phyloP scores from a whole-genome alignment of 257 asterid species.

The Prunella vulgaris region DNA sequence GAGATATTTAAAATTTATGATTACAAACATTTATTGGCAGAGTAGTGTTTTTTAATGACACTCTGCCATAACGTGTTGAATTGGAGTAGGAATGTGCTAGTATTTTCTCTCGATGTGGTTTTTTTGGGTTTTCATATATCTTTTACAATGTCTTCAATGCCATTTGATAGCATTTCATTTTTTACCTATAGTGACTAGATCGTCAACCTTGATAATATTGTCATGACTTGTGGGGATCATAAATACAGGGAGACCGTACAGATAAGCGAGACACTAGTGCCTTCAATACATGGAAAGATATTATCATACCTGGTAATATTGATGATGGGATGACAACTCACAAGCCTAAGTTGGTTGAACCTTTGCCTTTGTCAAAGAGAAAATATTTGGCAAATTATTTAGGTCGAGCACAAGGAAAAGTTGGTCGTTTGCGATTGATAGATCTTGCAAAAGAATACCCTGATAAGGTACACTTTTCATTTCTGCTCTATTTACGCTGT shows the following conservation, averaged over 20 bases:
- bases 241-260: slow-evolving; percentile 81
- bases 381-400: slow-evolving; percentile 77
- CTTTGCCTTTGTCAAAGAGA: slow-evolving; percentile 82
- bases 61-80: neutral
- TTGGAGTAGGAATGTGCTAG: slow-evolving; percentile 5
- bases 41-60: neutral
- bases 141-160: neutral
- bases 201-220: neutral
- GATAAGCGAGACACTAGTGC: slow-evolving; percentile 91
- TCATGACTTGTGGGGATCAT: slow-evolving; percentile 1
- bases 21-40: neutral
- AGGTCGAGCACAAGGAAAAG: slow-evolving; percentile 95
- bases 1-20: neutral
- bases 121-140: neutral
- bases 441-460: slow-evolving; percentile 82
- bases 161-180: neutral
- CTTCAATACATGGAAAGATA: slow-evolving; percentile 95
- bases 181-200: neutral
- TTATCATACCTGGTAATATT: slow-evolving; percentile 88
- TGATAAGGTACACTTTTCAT: slow-evolving; percentile 57
- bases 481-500: neutral
- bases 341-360: slow-evolving; percentile 61
- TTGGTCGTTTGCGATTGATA: slow-evolving; percentile 75
- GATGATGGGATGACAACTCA: slow-evolving; percentile 88
- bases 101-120: neutral